Conservation (phyloP, 2,329 filamentous ascomycete genomes). For the Fusarium liriodendri region DNA sequence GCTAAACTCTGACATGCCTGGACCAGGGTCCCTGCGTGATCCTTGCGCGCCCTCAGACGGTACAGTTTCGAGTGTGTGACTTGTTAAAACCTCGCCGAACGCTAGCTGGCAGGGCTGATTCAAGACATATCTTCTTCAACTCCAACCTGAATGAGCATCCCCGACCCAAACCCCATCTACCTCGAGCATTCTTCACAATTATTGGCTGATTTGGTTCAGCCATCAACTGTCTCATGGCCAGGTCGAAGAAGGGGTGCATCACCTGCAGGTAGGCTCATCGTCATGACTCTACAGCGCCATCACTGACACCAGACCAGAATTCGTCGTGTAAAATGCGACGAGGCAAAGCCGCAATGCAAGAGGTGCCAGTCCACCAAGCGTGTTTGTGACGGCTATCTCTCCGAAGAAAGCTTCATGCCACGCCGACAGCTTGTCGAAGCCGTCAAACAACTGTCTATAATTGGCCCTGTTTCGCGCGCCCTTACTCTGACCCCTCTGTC, state of each 20-base stretch:
- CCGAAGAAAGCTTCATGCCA: constrained; percentile 16
- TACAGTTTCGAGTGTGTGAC: neutral
- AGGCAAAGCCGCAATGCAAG: constrained; percentile 41
- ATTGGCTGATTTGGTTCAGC: neutral
- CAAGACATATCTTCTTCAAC: neutral
- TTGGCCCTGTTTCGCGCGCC: constrained; percentile 33
- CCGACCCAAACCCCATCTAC: neutral
- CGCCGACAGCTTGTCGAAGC: constrained; percentile 43
- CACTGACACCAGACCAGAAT: constrained; percentile 30
- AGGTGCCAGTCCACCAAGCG: constrained; percentile 31
- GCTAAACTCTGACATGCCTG: neutral
- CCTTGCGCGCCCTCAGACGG: neutral
- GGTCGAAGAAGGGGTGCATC: constrained; percentile 1
- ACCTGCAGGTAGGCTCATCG: neutral
- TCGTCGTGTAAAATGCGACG: constrained; percentile 47
- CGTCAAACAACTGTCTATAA: constrained; percentile 33
- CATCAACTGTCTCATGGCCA: neutral
- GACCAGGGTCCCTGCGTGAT: neutral
- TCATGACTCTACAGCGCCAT: neutral
- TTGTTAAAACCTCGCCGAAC: neutral
- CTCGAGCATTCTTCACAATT: neutral
- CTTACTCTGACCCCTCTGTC: neutral
- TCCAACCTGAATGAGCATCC: neutral
- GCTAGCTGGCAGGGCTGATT: neutral
- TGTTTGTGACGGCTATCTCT: constrained; percentile 44